Evolutionary conservation across 164 flowering plant species (phyloP).

Genomic region (Magnolia officinalis): DNA sequence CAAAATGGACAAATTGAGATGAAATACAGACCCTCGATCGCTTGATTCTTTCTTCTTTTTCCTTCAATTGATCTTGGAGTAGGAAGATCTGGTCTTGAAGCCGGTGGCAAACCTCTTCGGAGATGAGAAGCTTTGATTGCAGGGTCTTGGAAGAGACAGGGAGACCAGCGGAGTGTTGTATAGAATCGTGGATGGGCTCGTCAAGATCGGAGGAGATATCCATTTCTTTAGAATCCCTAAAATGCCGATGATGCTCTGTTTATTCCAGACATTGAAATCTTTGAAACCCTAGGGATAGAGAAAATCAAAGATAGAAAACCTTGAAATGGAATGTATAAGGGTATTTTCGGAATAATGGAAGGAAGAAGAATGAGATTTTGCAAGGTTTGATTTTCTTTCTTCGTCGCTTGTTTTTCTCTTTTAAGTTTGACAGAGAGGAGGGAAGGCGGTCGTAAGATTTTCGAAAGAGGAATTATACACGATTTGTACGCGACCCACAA

Average conservation of each 20-base stretch:
- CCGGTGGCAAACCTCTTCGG: conserved; percentile 43
- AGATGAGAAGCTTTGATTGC: conserved; percentile 47
- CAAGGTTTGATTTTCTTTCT: too few species aligned
- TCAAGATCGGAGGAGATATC: conserved; percentile 60
- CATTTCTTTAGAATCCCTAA: conserved; percentile 25
- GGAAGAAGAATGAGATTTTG: background rate
- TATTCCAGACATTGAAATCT: background rate
- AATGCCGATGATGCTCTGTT: background rate
- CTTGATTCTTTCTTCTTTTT: conserved; percentile 58
- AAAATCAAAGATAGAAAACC: background rate
- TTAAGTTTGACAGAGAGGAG: too few species aligned
- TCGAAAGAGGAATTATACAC: too few species aligned
- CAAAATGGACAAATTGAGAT: background rate
- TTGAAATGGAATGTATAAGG: background rate
- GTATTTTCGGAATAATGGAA: background rate
- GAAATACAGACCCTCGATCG: conserved; percentile 53
- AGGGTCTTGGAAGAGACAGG: conserved; percentile 51
- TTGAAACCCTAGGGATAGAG: background rate
- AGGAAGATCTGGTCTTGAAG: conserved; percentile 45
- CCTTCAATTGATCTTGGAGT: conserved; percentile 44
- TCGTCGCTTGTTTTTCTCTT: too few species aligned
- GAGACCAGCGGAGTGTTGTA: conserved; percentile 63
- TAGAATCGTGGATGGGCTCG: conserved; percentile 57
- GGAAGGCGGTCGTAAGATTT: too few species aligned
- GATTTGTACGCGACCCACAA: too few species aligned